Conservation (phyloP, 345 rosid species). For the Trapa incisa region DNA sequence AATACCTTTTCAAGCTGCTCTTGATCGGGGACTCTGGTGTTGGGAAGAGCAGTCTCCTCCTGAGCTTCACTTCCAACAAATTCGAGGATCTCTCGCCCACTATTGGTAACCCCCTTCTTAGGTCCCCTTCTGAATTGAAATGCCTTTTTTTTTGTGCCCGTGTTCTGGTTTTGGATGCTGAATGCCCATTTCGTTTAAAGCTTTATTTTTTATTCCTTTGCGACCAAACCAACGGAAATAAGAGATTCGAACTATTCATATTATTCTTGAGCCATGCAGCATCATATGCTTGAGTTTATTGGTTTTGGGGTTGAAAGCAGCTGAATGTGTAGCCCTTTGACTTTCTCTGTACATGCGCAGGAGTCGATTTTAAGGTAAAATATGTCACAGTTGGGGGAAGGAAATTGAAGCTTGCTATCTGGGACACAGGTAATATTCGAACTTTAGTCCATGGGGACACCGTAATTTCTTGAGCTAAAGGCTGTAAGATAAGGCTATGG, state of each 20-base stretch:
- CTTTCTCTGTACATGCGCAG: slow-evolving; percentile 16
- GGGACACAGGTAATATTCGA: slow-evolving; percentile 71
- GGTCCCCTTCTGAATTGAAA: background rate
- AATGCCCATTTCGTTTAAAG: background rate
- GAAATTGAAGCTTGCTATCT: slow-evolving; percentile 85
- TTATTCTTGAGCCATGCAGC: background rate
- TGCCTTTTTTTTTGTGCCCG: background rate
- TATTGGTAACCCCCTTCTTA: slow-evolving; percentile 29
- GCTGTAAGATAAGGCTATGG: background rate
- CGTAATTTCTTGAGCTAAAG: background rate
- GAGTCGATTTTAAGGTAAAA: slow-evolving; percentile 93
- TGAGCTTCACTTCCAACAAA: slow-evolving; percentile 61
- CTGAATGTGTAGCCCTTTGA: slow-evolving; percentile 6
- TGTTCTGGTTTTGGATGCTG: background rate
- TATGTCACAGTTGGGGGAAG: slow-evolving; percentile 64
- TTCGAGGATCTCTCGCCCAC: slow-evolving; percentile 72
- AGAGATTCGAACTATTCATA: too few species aligned
- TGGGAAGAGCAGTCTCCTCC: slow-evolving; percentile 62
- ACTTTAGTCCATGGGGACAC: background rate
- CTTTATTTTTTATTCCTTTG: background rate
- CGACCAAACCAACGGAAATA: too few species aligned
- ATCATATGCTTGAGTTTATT: background rate
- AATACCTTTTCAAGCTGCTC: slow-evolving; percentile 59
- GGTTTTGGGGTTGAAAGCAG: background rate
- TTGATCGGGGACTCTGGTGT: slow-evolving; percentile 78